Conservation (phyloP, 192 early-diverging fungal genomes). For the Rhizophagus sp. region DNA sequence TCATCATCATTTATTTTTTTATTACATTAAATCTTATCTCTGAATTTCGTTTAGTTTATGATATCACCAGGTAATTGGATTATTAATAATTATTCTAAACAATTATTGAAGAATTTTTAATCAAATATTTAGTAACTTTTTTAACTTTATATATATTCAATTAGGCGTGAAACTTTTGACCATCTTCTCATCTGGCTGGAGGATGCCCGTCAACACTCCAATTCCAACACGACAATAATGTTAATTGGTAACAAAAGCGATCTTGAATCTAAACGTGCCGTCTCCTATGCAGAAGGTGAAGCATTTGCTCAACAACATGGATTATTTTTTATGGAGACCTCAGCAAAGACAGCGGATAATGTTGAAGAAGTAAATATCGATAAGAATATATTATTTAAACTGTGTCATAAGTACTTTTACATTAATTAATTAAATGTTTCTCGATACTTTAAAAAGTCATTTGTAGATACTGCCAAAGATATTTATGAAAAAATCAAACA, state of each 20-base stretch:
- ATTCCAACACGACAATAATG: slow-evolving; percentile 86
- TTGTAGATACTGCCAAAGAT: slow-evolving; percentile 77
- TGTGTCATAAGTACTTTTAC: no score
- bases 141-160: background rate
- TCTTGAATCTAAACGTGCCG: slow-evolving; percentile 76
- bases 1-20: background rate
- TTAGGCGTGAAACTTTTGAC: slow-evolving; percentile 45
- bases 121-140: background rate
- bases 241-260: slow-evolving; percentile 94
- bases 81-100: background rate
- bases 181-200: slow-evolving; percentile 49
- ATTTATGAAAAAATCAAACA: slow-evolving; percentile 80
- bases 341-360: slow-evolving; percentile 85
- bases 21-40: slow-evolving; percentile 25
- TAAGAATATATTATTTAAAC: background rate
- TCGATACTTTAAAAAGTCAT: slow-evolving; percentile 49
- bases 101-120: background rate
- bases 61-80: slow-evolving; percentile 69
- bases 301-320: slow-evolving; percentile 84
- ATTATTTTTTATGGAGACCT: slow-evolving; percentile 89
- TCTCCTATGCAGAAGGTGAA: slow-evolving; percentile 84
- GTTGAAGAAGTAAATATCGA: slow-evolving; percentile 62
- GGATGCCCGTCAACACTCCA: slow-evolving; percentile 85
- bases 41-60: slow-evolving; percentile 55
- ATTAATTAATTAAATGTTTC: background rate